Evolutionary conservation across 176 grass and related monocot genomes (phyloP).

Genomic region (Ensete ventricosum): DNA sequence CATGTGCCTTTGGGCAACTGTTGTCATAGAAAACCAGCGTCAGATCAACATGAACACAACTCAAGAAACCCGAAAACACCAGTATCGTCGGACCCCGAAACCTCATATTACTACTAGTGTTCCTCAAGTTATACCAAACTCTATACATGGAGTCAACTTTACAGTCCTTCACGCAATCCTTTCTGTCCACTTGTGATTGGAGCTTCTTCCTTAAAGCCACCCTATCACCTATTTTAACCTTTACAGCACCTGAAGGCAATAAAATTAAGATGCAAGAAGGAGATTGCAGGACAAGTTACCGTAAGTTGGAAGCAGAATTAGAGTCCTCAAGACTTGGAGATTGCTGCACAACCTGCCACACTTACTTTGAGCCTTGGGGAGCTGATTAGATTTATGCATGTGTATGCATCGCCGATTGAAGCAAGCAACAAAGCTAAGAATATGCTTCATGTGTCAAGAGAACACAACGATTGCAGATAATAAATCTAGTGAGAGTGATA

Average conservation of each 20-base stretch:
- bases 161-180: neutral
- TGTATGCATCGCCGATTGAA: too few species aligned
- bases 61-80: conserved; percentile 7
- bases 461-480: too few species aligned
- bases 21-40: conserved; percentile 53
- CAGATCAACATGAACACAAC: conserved; percentile 30
- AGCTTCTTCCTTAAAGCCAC: neutral
- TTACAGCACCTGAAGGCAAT: neutral
- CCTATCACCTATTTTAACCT: neutral
- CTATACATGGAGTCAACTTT: neutral
- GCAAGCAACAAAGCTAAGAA: too few species aligned
- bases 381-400: too few species aligned
- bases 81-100: neutral
- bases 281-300: neutral
- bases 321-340: too few species aligned
- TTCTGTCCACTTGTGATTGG: neutral
- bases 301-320: too few species aligned
- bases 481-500: too few species aligned
- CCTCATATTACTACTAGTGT: neutral
- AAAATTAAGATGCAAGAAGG: neutral
- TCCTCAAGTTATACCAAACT: neutral
- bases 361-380: too few species aligned
- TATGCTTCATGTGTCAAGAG: too few species aligned
- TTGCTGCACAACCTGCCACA: too few species aligned
- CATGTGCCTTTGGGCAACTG: too few species aligned